A percentile compares a stretch with the other conserved stretches of the same genome.
Evolutionary conservation across 352 stramenopile species (phyloP).

Genomic region (Phytophthora constricta): DNA sequence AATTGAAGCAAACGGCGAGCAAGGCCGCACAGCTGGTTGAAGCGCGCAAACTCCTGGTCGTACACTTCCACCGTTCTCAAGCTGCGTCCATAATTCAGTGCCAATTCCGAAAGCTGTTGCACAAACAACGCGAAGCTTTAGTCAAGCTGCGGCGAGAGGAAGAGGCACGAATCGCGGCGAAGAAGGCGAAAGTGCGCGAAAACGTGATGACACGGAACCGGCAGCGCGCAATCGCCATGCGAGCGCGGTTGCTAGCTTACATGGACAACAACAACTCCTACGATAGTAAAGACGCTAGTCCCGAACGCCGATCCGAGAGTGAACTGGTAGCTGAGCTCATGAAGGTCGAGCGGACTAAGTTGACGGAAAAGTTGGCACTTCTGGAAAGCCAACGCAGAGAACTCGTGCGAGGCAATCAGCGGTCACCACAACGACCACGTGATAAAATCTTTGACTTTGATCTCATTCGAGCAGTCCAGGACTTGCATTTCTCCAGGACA

Average conservation of each 20-base stretch:
- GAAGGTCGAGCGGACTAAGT: constrained; percentile 20
- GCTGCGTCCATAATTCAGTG: constrained; percentile 46
- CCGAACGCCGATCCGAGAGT: neutral
- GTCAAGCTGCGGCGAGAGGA: constrained; percentile 28
- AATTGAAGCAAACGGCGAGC: constrained; percentile 37
- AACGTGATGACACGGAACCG: constrained; percentile 53
- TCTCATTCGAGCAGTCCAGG: constrained; percentile 41
- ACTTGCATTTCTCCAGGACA: constrained; percentile 36
- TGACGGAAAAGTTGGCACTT: constrained; percentile 19
- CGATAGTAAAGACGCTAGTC: neutral
- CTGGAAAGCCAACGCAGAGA: constrained; percentile 29
- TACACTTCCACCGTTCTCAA: constrained; percentile 30
- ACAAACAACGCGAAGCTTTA: constrained; percentile 17
- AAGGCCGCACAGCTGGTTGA: constrained; percentile 25
- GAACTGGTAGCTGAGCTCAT: constrained; percentile 23
- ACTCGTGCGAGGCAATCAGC: constrained; percentile 12
- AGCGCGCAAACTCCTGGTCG: constrained; percentile 31
- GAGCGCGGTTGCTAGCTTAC: constrained; percentile 15
- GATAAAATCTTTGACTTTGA: constrained; percentile 36
- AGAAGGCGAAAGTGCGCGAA: constrained; percentile 44
- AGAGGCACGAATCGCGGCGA: constrained; percentile 28
- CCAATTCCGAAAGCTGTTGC: constrained; percentile 27
- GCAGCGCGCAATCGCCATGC: constrained; percentile 47
- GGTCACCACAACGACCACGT: constrained; percentile 5
- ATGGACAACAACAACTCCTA: constrained; percentile 10